Percentiles rank a stretch among this genome's conserved stretches.
phyloP scores from a whole-genome alignment of 176 grass and related monocot species.

The Pharus latifolius region DNA sequence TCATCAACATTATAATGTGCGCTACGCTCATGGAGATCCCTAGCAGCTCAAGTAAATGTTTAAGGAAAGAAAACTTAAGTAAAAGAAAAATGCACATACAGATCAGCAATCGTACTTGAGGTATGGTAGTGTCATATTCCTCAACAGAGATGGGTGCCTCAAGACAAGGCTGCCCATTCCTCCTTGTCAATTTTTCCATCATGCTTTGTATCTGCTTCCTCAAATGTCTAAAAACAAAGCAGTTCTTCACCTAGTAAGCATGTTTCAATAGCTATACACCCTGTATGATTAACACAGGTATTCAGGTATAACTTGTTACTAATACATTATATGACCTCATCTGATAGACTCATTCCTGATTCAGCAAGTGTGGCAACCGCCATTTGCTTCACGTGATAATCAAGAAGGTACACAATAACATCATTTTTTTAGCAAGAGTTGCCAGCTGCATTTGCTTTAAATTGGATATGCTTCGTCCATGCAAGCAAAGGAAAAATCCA shows the following conservation, averaged over 20 bases:
- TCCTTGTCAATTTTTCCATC: conserved; percentile 74
- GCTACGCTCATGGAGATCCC: not conserved
- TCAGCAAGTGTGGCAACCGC: conserved; percentile 68
- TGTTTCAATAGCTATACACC: conserved; percentile 9
- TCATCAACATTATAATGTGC: not conserved
- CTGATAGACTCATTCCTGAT: conserved; percentile 65
- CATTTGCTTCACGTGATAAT: conserved; percentile 74
- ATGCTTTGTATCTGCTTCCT: conserved; percentile 69
- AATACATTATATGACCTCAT: conserved; percentile 63
- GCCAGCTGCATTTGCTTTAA: not conserved
- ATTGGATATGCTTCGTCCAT: conserved; percentile 9
- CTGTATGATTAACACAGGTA: not conserved
- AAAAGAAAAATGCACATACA: not conserved
- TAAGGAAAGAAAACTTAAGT: not conserved
- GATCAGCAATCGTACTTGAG: conserved; percentile 29
- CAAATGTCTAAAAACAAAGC: conserved; percentile 44
- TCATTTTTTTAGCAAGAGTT: not conserved
- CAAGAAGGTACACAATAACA: conserved; percentile 11
- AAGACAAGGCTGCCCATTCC: conserved; percentile 62
- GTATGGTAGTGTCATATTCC: conserved; percentile 77
- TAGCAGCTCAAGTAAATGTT: not conserved
- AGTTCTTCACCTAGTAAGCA: not conserved
- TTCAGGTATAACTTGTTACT: conserved; percentile 47
- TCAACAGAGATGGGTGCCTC: conserved; percentile 73
- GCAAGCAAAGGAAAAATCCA: conserved; percentile 3